Evolutionary conservation across 2,329 filamentous ascomycete species (phyloP), one percentile per base, ranked within the genome.

Genomic region (Pseudogymnoascus sp.): DNA sequence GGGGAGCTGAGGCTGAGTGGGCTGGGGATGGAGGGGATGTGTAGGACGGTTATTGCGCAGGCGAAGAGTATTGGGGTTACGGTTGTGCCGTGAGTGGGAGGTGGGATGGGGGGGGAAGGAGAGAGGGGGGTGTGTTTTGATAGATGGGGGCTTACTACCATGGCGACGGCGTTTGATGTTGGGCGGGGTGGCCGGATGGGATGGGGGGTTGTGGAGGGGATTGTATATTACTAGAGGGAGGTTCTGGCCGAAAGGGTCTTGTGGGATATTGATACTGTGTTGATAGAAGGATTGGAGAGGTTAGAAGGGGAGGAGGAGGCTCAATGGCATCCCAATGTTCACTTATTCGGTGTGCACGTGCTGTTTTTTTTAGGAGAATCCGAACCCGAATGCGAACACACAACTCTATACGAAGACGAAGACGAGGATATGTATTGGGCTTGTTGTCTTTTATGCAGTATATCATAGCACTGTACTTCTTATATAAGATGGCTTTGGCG

Each of bases 31-130:
- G 81, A 91, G 74, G 87, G 87, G 0, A 72, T 93, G 28, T 91
- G 89, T 78, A 87, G 83, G 76, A 85, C 86, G 63, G 80, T 93
- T 65, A 90, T 93, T 69, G 87, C 80, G 68, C 87, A 90, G 76
- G 87, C 87, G 64, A 90, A 86, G 78, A 88, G 87, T 19, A 86
- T 92, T 71, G 90, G 90, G 15, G 83, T 95, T 63, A 79, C 83
- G 59, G 84, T 95, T 42, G 82, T 89, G 64, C 82, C 87, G 66
- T 92, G 69, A 64, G 36, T 44, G 40, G 15, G 8, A 11, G 5
- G 19, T n/a, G 13, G 33, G 3, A 28, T 28, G 15, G 50, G 21
- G 47, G 2, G 17, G 40, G n/a, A n/a, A n/a, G 17, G 60, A 38
- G n/a, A n/a, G 36, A 62, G 5, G 26, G 3, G 3, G 10, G 6